A percentile compares a stretch with the other conserved stretches of the same genome.
phyloP scores from a whole-genome alignment of 257 asterid species.

The Gynochthodes officinalis region DNA sequence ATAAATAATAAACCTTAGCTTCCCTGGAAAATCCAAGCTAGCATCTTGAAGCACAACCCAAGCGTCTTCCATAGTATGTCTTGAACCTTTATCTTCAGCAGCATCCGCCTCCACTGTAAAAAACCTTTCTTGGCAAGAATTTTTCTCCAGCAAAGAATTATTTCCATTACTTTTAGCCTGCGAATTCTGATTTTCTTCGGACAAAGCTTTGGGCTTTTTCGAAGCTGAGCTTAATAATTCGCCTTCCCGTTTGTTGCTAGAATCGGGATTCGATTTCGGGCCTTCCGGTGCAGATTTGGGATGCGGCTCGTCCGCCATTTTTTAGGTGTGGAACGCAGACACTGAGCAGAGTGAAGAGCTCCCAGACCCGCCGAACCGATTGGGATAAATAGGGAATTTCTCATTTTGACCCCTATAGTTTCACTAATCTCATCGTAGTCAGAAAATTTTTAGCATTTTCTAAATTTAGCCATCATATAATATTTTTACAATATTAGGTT shows the following conservation, averaged over 20 bases:
- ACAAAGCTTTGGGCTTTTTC: constrained; percentile 17
- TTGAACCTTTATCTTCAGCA: constrained; percentile 83
- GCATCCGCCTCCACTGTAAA: constrained; percentile 65
- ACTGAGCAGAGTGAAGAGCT: too few species aligned
- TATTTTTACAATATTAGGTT: too few species aligned
- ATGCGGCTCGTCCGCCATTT: constrained; percentile 8
- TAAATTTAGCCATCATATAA: too few species aligned
- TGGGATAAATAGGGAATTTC: too few species aligned
- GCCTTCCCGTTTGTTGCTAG: constrained; percentile 12
- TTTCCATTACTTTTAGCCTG: constrained; percentile 7
- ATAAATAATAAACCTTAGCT: constrained; percentile 40
- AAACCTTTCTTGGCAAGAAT: constrained; percentile 1
- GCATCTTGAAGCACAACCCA: constrained; percentile 70
- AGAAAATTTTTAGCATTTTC: too few species aligned
- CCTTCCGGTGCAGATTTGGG: neutral
- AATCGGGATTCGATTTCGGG: neutral
- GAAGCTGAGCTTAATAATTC: constrained; percentile 1
- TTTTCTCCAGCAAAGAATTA: constrained; percentile 15
- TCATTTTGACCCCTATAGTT: too few species aligned
- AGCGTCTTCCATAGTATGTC: constrained; percentile 86
- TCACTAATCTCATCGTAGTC: too few species aligned
- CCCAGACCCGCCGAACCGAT: too few species aligned
- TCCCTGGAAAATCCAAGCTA: constrained; percentile 43
- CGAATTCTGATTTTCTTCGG: neutral
- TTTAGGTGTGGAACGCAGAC: too few species aligned